These are phyloP conservation scores for Teratosphaeria nubilosa DNA, from an alignment of 2,329 filamentous ascomycete species.

Conservation along the genomic window DNA sequence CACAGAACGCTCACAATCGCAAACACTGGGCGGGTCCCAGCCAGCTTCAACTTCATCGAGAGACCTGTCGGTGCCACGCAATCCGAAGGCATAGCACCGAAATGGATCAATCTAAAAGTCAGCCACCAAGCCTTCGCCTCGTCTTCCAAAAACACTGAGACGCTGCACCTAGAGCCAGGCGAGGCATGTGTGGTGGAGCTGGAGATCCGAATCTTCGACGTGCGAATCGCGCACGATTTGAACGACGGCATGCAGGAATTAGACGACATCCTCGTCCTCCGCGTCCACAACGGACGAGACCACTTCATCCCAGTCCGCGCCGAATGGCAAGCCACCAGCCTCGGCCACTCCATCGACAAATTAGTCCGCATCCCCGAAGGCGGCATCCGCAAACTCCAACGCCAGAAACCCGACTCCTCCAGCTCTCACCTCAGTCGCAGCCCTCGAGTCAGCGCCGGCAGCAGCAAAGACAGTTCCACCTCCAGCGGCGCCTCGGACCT, in stretches of 20 bases:
- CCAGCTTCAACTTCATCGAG: conserved; percentile 70
- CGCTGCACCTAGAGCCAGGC: conserved; percentile 68
- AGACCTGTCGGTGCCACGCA: conserved; percentile 45
- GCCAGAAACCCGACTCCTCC: conserved; percentile 37
- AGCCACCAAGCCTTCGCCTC: conserved; percentile 14
- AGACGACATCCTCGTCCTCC: conserved; percentile 80
- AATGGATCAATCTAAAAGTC: conserved; percentile 58
- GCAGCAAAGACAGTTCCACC: conserved; percentile 1
- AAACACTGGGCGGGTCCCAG: conserved; percentile 77
- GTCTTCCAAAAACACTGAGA: conserved; percentile 21
- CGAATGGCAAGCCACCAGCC: conserved; percentile 69
- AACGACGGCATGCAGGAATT: conserved; percentile 58
- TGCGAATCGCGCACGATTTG: conserved; percentile 55
- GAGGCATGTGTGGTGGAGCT: conserved; percentile 67
- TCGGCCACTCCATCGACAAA: conserved; percentile 79
- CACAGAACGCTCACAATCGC: conserved; percentile 68
- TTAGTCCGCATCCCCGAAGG: conserved; percentile 74
- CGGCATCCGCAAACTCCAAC: conserved; percentile 61
- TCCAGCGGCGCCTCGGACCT: conserved; percentile 1
- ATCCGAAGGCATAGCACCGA: conserved; percentile 34
- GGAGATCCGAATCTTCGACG: conserved; percentile 54
- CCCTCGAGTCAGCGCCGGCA: not conserved
- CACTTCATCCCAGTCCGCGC: conserved; percentile 80
- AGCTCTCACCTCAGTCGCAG: conserved; percentile 3
- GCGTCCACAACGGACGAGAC: conserved; percentile 74